Evolutionary conservation across 176 grass and related monocot species (phyloP).

Genomic region (Juncus inflexus): DNA sequence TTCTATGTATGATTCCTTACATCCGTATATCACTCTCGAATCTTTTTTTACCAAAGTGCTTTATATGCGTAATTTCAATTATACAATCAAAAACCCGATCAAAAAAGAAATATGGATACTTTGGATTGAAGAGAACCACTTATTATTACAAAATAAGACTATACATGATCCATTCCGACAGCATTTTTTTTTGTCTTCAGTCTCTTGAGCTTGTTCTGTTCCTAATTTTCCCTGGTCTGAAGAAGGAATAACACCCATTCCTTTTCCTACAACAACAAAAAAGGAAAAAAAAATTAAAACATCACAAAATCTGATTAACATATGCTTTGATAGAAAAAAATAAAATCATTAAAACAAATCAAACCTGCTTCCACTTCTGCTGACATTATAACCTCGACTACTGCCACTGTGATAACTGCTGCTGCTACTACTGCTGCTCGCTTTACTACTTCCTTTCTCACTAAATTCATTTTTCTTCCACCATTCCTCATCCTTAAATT

Average conservation of each 20-base stretch:
- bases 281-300: neutral
- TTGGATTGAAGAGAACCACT: too few relatives aligned
- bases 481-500: conserved; percentile 38
- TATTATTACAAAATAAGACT: neutral
- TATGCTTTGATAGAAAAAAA: too few relatives aligned
- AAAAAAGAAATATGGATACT: too few relatives aligned
- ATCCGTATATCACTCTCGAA: too few relatives aligned
- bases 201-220: neutral
- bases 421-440: conserved; percentile 55
- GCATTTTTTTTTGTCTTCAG: neutral
- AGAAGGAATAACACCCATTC: conserved; percentile 24
- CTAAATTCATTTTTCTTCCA: conserved; percentile 64
- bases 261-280: conserved; percentile 16
- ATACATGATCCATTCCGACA: neutral
- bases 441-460: conserved; percentile 33
- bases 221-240: neutral
- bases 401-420: conserved; percentile 33
- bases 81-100: too few relatives aligned
- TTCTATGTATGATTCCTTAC: too few relatives aligned
- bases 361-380: conserved; percentile 25
- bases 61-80: too few relatives aligned
- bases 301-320: too few relatives aligned
- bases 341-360: neutral
- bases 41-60: too few relatives aligned
- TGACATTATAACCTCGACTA: conserved; percentile 22